Evolutionary conservation across 2,329 filamentous ascomycete genomes (phyloP).

Genomic region (Penicillium sp.): DNA sequence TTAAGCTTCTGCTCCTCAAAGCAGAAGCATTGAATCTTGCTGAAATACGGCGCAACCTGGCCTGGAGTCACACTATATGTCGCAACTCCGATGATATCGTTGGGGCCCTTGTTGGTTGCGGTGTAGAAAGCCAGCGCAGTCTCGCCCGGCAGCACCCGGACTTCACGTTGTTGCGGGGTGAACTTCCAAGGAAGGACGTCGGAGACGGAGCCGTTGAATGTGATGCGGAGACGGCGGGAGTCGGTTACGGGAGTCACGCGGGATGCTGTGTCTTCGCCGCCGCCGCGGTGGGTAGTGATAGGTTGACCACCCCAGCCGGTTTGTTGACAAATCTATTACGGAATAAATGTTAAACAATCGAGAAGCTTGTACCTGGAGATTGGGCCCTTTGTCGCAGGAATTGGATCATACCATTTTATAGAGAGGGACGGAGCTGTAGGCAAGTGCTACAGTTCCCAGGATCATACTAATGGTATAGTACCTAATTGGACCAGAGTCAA

Average conservation of each 20-base stretch:
- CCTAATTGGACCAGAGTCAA: slow-evolving; percentile 37
- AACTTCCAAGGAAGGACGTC: slow-evolving; percentile 98
- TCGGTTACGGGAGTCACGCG: slow-evolving; percentile 78
- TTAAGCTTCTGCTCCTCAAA: slow-evolving; percentile 96
- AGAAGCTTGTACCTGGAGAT: not conserved
- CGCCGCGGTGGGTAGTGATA: slow-evolving; percentile 73
- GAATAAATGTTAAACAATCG: not conserved
- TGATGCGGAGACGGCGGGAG: slow-evolving; percentile 85
- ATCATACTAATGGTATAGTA: slow-evolving; percentile 65
- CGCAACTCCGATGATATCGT: slow-evolving; percentile 96
- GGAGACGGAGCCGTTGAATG: slow-evolving; percentile 92
- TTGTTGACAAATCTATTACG: slow-evolving; percentile 50
- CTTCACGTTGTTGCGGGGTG: slow-evolving; percentile 91
- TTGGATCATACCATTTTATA: slow-evolving; percentile 61
- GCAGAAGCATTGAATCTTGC: slow-evolving; percentile 99
- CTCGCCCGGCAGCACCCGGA: slow-evolving; percentile 90
- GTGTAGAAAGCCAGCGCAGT: slow-evolving; percentile 97
- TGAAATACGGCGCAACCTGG: slow-evolving; percentile 95
- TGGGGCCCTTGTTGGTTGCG: slow-evolving; percentile 83
- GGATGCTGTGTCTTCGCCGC: slow-evolving; percentile 65
- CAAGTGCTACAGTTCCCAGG: slow-evolving; percentile 61
- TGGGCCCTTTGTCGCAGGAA: not conserved
- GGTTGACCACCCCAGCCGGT: slow-evolving; percentile 87
- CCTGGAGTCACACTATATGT: slow-evolving; percentile 96
- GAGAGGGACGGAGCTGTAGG: slow-evolving; percentile 65